Conservation (phyloP, 78 protist species). For the Anaeramoeba flamelloides region DNA sequence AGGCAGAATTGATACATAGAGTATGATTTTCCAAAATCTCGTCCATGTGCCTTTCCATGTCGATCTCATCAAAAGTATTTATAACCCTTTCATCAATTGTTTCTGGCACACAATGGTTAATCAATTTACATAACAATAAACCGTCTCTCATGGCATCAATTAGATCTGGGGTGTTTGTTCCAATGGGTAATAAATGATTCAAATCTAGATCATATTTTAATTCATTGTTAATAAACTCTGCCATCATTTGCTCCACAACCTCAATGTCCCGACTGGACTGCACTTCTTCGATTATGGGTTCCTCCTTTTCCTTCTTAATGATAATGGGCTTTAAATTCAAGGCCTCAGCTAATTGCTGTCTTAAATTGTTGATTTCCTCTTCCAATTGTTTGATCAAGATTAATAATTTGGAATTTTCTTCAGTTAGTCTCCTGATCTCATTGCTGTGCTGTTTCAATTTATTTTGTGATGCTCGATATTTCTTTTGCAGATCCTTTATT, state of each 20-base stretch:
- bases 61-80: slow-evolving; percentile 9
- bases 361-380: too few species aligned
- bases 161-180: slow-evolving; percentile 7
- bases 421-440: too few species aligned
- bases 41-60: slow-evolving; percentile 25
- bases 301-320: too few species aligned
- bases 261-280: too few species aligned
- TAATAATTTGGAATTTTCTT: too few species aligned
- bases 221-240: slow-evolving; percentile 13
- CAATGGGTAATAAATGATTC: slow-evolving; percentile 23
- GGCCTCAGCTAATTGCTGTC: too few species aligned
- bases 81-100: slow-evolving; percentile 49
- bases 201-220: background rate
- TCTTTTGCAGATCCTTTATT: too few species aligned
- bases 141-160: slow-evolving; percentile 29
- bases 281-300: too few species aligned
- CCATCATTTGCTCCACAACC: slow-evolving; percentile 15
- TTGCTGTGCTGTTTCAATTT: too few species aligned
- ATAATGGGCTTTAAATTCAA: too few species aligned
- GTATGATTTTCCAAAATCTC: slow-evolving; percentile 24
- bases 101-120: slow-evolving; percentile 26
- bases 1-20: slow-evolving; percentile 22
- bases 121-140: slow-evolving; percentile 37
- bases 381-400: too few species aligned
- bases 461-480: too few species aligned